Evolutionary conservation across 805 yeast genomes (phyloP).

Genomic region (Wickerhamiella australiensis): DNA sequence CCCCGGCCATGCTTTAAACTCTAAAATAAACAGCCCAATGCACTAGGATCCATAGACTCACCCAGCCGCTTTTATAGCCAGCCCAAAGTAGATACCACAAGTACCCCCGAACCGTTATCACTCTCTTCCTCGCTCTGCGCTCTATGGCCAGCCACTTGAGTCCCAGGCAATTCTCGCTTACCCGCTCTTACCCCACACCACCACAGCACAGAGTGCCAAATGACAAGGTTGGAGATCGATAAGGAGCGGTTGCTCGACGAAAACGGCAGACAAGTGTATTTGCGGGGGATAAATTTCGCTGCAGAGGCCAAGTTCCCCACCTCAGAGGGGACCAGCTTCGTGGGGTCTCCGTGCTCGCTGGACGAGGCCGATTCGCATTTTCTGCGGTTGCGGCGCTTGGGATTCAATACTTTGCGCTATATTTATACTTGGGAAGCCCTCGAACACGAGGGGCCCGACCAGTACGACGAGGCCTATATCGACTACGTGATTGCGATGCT

Average conservation of each 20-base stretch:
- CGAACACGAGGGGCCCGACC: constrained; percentile 77
- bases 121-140: background rate
- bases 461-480: constrained; percentile 63
- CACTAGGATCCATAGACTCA: no score
- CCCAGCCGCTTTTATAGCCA: no score
- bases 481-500: constrained; percentile 57
- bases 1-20: no score
- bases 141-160: background rate
- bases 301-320: constrained; percentile 60
- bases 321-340: constrained; percentile 43
- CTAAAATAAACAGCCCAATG: no score
- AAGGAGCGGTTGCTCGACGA: constrained; percentile 26
- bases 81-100: no score
- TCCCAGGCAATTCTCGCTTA: background rate
- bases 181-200: constrained; percentile 1
- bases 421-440: constrained; percentile 86
- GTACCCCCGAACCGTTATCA: no score
- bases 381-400: constrained; percentile 59
- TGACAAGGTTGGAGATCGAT: background rate
- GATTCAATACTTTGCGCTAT: constrained; percentile 66
- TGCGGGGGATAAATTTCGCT: constrained; percentile 75
- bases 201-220: background rate
- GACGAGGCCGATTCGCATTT: constrained; percentile 62
- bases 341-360: constrained; percentile 66
- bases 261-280: constrained; percentile 43